Conservation (phyloP, 768 basidiomycete genomes). For the Harrya chromipes region DNA sequence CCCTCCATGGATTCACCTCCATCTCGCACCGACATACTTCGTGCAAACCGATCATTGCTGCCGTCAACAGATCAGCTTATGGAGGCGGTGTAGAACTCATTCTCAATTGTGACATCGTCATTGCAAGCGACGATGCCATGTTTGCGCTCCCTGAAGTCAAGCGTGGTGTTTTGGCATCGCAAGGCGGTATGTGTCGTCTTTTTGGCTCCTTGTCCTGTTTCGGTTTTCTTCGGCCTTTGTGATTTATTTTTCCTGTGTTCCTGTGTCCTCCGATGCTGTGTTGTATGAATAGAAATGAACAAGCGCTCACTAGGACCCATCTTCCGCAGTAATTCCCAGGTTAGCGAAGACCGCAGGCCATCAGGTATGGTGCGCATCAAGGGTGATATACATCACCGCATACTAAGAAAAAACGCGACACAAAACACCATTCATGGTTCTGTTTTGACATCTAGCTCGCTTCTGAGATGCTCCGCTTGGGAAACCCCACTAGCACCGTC, state of each 20-base stretch:
- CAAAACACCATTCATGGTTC: not conserved
- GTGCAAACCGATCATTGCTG: slow-evolving; percentile 75
- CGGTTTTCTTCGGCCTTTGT: not conserved
- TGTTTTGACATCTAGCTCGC: slow-evolving; percentile 49
- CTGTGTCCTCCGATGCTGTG: not conserved
- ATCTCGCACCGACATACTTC: slow-evolving; percentile 62
- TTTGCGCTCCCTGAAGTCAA: slow-evolving; percentile 79
- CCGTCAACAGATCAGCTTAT: slow-evolving; percentile 71
- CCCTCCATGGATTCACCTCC: slow-evolving; percentile 64
- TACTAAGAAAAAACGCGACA: slow-evolving; percentile 11
- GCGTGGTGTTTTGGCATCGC: slow-evolving; percentile 68
- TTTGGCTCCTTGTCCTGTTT: not conserved
- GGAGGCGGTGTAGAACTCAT: slow-evolving; percentile 68
- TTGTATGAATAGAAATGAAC: slow-evolving; percentile 3
- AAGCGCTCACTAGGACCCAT: slow-evolving; percentile 10
- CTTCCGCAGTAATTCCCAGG: slow-evolving; percentile 59
- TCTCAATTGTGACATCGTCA: slow-evolving; percentile 74
- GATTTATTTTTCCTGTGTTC: too few species aligned
- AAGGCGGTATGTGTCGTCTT: slow-evolving; percentile 54
- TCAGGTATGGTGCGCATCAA: slow-evolving; percentile 49
- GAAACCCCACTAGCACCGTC: slow-evolving; percentile 60
- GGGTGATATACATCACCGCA: slow-evolving; percentile 7
- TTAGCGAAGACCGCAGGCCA: slow-evolving; percentile 65
- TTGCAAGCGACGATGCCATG: slow-evolving; percentile 62
- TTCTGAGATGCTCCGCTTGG: slow-evolving; percentile 73